A percentile compares a stretch with the other conserved stretches of the same genome.
Evolutionary conservation across 306 rosid species (phyloP).

Genomic region (barrel medic (Medicago truncatula)): DNA sequence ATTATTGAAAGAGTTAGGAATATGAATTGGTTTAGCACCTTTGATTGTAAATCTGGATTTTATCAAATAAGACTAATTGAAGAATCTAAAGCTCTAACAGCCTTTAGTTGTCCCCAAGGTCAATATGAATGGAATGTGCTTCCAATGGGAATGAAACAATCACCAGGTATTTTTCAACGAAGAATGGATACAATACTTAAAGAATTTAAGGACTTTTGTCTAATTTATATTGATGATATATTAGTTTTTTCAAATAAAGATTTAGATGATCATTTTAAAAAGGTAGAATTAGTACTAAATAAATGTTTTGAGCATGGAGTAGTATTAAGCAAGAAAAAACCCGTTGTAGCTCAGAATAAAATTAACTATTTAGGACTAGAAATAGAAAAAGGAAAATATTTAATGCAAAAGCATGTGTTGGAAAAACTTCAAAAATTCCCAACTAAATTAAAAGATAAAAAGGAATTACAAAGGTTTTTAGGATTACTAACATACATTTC

Average conservation of each 20-base stretch:
- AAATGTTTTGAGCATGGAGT: neutral
- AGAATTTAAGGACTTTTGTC: neutral
- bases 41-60: neutral
- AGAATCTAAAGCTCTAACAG: neutral
- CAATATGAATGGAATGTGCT: constrained; percentile 1
- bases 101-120: neutral
- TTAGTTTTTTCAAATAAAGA: neutral
- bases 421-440: neutral
- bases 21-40: neutral
- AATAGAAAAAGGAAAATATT: neutral
- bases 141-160: neutral
- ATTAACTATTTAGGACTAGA: neutral
- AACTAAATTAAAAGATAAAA: neutral
- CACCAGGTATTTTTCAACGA: neutral
- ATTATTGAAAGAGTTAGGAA: neutral
- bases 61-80: neutral
- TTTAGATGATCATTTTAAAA: neutral
- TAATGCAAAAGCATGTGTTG: neutral
- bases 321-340: neutral
- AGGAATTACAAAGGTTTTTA: neutral
- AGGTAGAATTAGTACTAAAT: neutral
- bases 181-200: neutral
- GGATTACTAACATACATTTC: neutral
- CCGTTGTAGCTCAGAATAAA: neutral
- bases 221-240: neutral